Evolutionary conservation across 2,329 filamentous ascomycete species (phyloP), one percentile per base, ranked within the genome.

Genomic region (Juglanconis juglandina): DNA sequence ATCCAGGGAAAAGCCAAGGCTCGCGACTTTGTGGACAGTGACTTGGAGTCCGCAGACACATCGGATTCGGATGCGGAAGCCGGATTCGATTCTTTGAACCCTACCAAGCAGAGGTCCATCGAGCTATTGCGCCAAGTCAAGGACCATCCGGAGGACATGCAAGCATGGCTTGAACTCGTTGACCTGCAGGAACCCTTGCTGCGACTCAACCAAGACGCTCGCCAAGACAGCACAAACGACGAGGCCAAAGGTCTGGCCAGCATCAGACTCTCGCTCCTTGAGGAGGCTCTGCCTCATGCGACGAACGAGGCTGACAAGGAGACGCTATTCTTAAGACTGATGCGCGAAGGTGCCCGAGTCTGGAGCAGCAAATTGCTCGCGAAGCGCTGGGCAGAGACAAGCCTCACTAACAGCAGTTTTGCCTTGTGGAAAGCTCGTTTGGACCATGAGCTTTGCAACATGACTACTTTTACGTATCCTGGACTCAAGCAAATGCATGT

Each of bases 121-220:
- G 77, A 87, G 55, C 77, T 97, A 7, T 84, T 82, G 3, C 83
- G 81, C 11, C 80, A 72, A 35, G 86, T 92, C 39, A 86, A 88
- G 58, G 78, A 88, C 1, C 72, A 84, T 30, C 91, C 92, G 1
- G 72, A 80, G 5, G 84, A 96, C 68, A 78, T 90, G 24, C 77
- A 86, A 47, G 80, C 86, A 17, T 98, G 94, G 94, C 73, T 96
- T 14, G 80, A 84, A 42, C 79, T 97, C n/a, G 88, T 94, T 50
- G 77, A 86, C 7, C 87, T 96, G 63, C 94, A 98, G 74, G 86
- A 92, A 63, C 72, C 74, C 2, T 78, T 96, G 58, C 75, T 94
- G 47, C 76, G 77, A 55, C 75, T 79, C 32, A 78, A 79, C 33
- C 75, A 79, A 30, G 74, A 73, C 48, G 70, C 68, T 62, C 77